phyloP scores from a whole-genome alignment of 345 rosid genomes.

The Syzygium aqueum region DNA sequence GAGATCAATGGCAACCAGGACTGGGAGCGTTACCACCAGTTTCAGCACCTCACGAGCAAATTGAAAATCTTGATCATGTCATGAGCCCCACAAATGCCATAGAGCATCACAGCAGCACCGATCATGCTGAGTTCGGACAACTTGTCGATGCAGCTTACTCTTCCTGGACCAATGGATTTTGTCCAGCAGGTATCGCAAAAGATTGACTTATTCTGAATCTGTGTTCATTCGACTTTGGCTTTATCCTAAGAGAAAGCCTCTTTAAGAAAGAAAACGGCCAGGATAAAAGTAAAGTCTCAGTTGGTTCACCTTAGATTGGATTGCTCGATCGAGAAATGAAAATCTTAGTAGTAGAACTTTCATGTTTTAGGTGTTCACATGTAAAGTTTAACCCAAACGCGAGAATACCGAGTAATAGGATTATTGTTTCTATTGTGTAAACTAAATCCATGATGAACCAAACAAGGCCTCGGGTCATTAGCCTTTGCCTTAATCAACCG shows the following conservation, averaged over 20 bases:
- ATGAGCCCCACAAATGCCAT: background rate
- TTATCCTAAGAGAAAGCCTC: background rate
- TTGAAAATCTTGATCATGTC: background rate
- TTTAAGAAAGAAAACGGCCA: background rate
- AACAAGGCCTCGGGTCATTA: background rate
- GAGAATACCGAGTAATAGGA: background rate
- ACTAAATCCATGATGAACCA: background rate
- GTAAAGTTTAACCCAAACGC: background rate
- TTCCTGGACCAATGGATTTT: background rate
- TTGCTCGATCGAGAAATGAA: background rate
- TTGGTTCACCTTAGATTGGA: background rate
- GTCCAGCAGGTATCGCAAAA: background rate
- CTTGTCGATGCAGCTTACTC: background rate
- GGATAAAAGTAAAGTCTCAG: background rate
- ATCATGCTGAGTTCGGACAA: background rate
- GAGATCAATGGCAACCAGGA: background rate
- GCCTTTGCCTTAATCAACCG: background rate
- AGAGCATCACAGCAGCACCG: background rate
- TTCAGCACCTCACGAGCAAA: background rate
- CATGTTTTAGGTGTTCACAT: background rate
- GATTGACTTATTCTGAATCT: background rate
- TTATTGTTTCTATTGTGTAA: background rate
- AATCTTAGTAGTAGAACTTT: background rate
- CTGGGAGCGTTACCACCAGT: background rate
- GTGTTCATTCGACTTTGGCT: background rate